Conservation (phyloP, 305 asterid genomes). For the Fraxinus xanthoxyloides region DNA sequence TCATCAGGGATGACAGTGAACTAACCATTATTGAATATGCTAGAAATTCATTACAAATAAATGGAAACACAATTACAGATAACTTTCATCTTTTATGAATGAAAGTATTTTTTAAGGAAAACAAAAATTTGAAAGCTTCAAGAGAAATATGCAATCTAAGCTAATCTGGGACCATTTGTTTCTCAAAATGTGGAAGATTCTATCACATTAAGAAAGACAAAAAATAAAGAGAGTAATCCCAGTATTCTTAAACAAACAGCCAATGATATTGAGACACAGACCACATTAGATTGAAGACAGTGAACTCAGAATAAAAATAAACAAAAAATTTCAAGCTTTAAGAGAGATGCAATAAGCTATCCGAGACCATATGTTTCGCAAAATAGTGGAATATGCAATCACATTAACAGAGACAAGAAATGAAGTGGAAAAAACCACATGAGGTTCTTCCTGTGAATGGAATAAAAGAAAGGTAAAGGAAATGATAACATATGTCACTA, state of each 20-base stretch:
- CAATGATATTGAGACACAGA: not conserved
- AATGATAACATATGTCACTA: not conserved
- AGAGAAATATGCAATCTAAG: not conserved
- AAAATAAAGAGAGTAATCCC: not conserved
- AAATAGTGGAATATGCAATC: not conserved
- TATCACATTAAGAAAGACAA: not conserved
- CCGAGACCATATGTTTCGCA: not conserved
- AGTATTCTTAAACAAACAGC: slow-evolving; percentile 9
- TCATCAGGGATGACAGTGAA: not conserved
- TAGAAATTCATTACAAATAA: not conserved
- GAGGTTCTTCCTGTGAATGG: not conserved
- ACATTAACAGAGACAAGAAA: not conserved
- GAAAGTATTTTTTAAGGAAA: not conserved
- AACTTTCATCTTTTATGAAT: not conserved
- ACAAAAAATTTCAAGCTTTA: not conserved
- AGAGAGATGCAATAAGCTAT: not conserved
- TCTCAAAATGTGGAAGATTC: not conserved
- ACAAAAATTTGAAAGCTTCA: not conserved
- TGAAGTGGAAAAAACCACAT: not conserved
- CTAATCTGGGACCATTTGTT: not conserved
- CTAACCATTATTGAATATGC: not conserved
- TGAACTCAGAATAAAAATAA: not conserved
- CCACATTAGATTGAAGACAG: not conserved
- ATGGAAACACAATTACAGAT: not conserved
- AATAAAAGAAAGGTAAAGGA: not conserved